phyloP scores from a whole-genome alignment of 371 early-diverging fungal genomes.

The Mortierella sp. region DNA sequence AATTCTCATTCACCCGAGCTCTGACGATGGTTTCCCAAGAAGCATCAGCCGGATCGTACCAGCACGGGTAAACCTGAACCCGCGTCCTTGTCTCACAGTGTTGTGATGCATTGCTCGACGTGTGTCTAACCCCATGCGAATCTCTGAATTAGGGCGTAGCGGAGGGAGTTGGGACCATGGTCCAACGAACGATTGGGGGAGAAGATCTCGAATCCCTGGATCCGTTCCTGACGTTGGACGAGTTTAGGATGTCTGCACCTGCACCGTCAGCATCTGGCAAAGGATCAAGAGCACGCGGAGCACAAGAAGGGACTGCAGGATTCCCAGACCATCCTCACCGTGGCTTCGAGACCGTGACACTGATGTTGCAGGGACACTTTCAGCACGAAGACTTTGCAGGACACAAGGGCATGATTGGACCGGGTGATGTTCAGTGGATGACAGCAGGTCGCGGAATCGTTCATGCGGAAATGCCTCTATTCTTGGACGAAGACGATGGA shows the following conservation, averaged over 20 bases:
- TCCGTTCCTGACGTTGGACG: slow-evolving; percentile 20
- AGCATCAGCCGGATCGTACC: slow-evolving; percentile 1
- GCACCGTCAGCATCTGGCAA: background rate
- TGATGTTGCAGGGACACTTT: slow-evolving; percentile 79
- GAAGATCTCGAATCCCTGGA: slow-evolving; percentile 14
- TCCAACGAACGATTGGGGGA: slow-evolving; percentile 12
- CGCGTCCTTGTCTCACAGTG: too few relatives aligned
- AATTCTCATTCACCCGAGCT: background rate
- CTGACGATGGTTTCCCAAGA: slow-evolving; percentile 1
- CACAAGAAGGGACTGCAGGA: slow-evolving; percentile 30
- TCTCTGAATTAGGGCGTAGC: slow-evolving; percentile 7
- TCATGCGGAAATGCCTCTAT: slow-evolving; percentile 72
- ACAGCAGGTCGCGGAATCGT: slow-evolving; percentile 74
- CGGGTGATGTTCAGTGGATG: slow-evolving; percentile 77
- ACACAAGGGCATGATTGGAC: slow-evolving; percentile 75
- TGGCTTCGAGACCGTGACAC: slow-evolving; percentile 87
- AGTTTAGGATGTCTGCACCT: slow-evolving; percentile 13
- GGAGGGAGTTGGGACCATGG: slow-evolving; percentile 12
- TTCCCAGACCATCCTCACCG: slow-evolving; percentile 77
- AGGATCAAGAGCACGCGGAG: background rate
- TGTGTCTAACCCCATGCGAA: background rate
- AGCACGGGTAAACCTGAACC: slow-evolving; percentile 6
- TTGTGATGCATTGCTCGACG: too few relatives aligned
- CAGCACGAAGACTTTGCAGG: slow-evolving; percentile 89
- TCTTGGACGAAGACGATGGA: too few relatives aligned